A percentile compares a stretch with the other conserved stretches of the same genome.
These are phyloP conservation scores for Penicillium paradoxum DNA, from an alignment of 495 filamentous ascomycete genomes.

Conservation along the genomic window DNA sequence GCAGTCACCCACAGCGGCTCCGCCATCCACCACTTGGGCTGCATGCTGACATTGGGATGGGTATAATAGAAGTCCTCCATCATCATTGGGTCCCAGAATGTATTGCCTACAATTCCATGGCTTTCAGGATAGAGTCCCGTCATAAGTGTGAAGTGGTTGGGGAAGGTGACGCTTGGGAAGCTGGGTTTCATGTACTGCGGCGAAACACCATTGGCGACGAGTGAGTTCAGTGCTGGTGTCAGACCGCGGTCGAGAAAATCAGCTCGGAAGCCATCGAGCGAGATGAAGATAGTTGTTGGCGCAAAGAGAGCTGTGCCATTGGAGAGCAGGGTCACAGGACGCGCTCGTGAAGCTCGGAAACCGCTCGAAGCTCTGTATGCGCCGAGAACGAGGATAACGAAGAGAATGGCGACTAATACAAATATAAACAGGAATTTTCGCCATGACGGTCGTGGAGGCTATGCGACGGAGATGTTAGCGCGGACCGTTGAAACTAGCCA, in stretches of 20 bases:
- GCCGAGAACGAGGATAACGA: slow-evolving; percentile 48
- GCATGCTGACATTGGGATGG: slow-evolving; percentile 62
- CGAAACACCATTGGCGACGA: slow-evolving; percentile 79
- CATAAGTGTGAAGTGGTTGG: slow-evolving; percentile 93
- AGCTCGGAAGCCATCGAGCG: slow-evolving; percentile 94
- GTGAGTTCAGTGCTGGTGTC: slow-evolving; percentile 74
- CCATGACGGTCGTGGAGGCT: slow-evolving; percentile 26
- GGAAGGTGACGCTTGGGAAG: slow-evolving; percentile 96
- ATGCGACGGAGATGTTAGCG: not conserved
- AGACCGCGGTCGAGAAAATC: slow-evolving; percentile 82
- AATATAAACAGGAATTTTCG: slow-evolving; percentile 31
- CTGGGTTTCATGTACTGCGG: slow-evolving; percentile 86
- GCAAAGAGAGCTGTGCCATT: slow-evolving; percentile 77
- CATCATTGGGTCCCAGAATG: slow-evolving; percentile 79
- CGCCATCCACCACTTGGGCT: slow-evolving; percentile 87
- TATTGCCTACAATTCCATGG: slow-evolving; percentile 91
- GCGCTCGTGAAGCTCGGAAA: slow-evolving; percentile 24
- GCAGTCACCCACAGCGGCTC: slow-evolving; percentile 94
- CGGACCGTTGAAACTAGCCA: not conserved
- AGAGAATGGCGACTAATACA: slow-evolving; percentile 41
- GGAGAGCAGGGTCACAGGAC: slow-evolving; percentile 24
- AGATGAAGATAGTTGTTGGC: slow-evolving; percentile 90
- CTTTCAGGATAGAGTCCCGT: slow-evolving; percentile 90
- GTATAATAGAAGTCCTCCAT: slow-evolving; percentile 85
- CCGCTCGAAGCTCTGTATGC: slow-evolving; percentile 50